These are phyloP conservation scores for Populus deltoides DNA, from an alignment of 345 rosid species.

Conservation along the genomic window DNA sequence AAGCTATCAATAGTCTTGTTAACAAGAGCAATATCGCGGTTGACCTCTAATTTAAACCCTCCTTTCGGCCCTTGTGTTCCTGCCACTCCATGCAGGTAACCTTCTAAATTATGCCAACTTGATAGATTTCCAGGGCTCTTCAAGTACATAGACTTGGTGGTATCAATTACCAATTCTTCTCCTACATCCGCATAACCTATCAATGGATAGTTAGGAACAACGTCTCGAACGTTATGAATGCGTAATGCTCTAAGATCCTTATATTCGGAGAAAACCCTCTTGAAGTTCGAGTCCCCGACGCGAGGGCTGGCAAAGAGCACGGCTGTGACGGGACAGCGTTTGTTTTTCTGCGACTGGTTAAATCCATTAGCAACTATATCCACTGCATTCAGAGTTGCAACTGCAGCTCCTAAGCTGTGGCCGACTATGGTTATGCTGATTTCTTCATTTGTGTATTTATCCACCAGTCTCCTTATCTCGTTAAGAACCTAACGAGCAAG, in stretches of 20 bases:
- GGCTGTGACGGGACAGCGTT: conserved; percentile 17
- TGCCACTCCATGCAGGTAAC: conserved; percentile 15
- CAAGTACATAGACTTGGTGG: conserved; percentile 7
- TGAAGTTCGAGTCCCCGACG: conserved; percentile 11
- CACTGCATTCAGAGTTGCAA: conserved; percentile 47
- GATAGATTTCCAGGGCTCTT: not conserved
- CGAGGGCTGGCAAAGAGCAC: conserved; percentile 14
- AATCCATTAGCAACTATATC: conserved; percentile 36
- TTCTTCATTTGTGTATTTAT: conserved; percentile 43
- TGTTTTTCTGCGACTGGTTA: not conserved
- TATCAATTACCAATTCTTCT: conserved; percentile 6
- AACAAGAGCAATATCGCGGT: conserved; percentile 2
- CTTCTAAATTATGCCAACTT: conserved; percentile 20
- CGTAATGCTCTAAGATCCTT: conserved; percentile 1
- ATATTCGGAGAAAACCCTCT: not conserved
- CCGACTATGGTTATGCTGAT: conserved; percentile 52
- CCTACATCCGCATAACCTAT: conserved; percentile 10
- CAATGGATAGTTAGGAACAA: conserved; percentile 8
- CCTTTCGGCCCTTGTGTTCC: conserved; percentile 14
- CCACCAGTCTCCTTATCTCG: conserved; percentile 33
- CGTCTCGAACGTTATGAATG: not conserved
- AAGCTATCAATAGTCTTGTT: conserved; percentile 21
- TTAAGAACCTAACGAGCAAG: not conserved
- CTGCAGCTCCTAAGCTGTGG: conserved; percentile 58
- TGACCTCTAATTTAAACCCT: conserved; percentile 5